phyloP scores from a whole-genome alignment of 2,329 filamentous ascomycete species.

The Trichoderma atroviride region DNA sequence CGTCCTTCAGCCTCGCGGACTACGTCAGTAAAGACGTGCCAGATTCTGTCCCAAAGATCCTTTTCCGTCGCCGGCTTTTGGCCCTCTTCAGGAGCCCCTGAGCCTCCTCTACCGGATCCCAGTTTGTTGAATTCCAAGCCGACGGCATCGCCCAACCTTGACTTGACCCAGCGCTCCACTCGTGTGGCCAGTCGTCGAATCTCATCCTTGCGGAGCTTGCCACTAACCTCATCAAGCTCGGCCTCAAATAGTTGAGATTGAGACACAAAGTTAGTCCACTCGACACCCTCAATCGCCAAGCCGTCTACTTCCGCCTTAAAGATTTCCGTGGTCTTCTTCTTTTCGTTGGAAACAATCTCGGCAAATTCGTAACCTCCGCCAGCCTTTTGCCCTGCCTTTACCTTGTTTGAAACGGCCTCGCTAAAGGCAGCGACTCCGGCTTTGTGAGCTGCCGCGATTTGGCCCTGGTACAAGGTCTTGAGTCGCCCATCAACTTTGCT shows the following conservation, averaged over 20 bases:
- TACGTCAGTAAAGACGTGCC: conserved; percentile 79
- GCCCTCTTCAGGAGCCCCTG: conserved; percentile 76
- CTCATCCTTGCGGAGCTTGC: conserved; percentile 85
- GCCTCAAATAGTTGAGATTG: conserved; percentile 82
- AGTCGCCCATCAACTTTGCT: conserved; percentile 84
- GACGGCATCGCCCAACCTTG: conserved; percentile 81
- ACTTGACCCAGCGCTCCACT: conserved; percentile 91
- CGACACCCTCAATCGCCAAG: conserved; percentile 74
- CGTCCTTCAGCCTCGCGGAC: conserved; percentile 83
- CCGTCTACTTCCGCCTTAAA: conserved; percentile 78
- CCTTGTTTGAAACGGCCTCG: conserved; percentile 80
- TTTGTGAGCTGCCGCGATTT: conserved; percentile 87
- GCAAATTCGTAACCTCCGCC: conserved; percentile 92
- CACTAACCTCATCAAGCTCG: conserved; percentile 87
- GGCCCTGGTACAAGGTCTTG: conserved; percentile 85
- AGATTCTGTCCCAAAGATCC: conserved; percentile 94
- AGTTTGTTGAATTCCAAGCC: conserved; percentile 96
- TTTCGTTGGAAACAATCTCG: conserved; percentile 85
- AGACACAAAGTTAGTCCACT: conserved; percentile 86
- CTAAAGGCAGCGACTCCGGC: conserved; percentile 80
- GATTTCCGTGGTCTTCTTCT: conserved; percentile 70
- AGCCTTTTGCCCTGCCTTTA: conserved; percentile 92
- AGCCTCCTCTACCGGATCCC: conserved; percentile 81
- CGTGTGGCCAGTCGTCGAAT: conserved; percentile 90
- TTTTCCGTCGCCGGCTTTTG: conserved; percentile 75